Base-by-base conservation (phyloP, 106 monocot species). In the Acorus gramineus region DNA sequence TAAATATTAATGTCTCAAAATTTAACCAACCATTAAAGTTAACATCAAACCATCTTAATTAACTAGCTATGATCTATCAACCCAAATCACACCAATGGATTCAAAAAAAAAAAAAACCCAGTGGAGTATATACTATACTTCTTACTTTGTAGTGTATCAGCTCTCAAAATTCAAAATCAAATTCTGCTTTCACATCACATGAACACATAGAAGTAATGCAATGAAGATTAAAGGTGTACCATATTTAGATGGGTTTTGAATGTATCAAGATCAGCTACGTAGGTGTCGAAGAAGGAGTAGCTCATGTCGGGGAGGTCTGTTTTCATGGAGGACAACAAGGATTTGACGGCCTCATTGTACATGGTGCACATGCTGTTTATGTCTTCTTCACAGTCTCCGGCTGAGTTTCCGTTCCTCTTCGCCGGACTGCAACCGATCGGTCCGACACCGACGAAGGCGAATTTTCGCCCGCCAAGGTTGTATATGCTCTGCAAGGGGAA, bases 351-450 rank as follows among this genome's bases (percentile, higher is more conserved):
- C n/a, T 63, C 47, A 58, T 77, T 74, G 69, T 72, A 81, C n/a
- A 57, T 62, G 42, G 49, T 4, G 1, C 83, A 80, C 13, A 80
- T 8, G 44, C 6, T 47, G 46, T 87, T 87, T 12, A 73, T 75
- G 12, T 70, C 71, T 4, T 49, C 74, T 6, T 74, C 56, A 71
- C 95, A 96, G 8, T 70, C 73, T 3, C 45, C 61, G 0, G 78
- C 69, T 43, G 55, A 60, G 71, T 61, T 90, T 46, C 43, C 66
- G 4, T 8, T 51, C 63, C 90, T 74, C 60, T 77, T 62, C 3
- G 85, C 61, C 2, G 95, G 95, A 62, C 76, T 71, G 63, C 95
- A 96, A 2, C 95, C 95, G 8, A 90, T 63, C 2, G 82, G 83
- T 4, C 82, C 80, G 0, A 81, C 66, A 4, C 90, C 95, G 0